phyloP scores from a whole-genome alignment of 108 stramenopile genomes.

The Pelagomonas calceolata region DNA sequence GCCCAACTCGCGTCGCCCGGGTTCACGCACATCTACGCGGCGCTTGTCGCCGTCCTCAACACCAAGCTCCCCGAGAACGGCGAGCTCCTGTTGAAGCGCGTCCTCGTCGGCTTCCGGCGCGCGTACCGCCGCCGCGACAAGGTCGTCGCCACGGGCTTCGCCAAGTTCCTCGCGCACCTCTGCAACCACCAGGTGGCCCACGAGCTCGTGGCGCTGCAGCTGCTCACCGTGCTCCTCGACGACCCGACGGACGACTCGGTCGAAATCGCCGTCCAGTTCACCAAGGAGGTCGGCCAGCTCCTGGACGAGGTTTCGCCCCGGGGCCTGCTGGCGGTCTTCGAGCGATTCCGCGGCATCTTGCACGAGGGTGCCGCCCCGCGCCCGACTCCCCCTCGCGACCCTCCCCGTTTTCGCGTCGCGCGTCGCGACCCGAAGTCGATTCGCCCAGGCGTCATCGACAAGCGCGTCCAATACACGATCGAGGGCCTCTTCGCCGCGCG shows the following conservation, averaged over 20 bases:
- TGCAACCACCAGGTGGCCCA: conserved; percentile 93
- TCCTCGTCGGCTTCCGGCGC: conserved; percentile 73
- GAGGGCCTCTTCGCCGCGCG: conserved; percentile 73
- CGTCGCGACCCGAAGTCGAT: background rate
- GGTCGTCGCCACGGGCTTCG: conserved; percentile 62
- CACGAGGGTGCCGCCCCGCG: conserved; percentile 78
- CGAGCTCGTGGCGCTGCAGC: conserved; percentile 86
- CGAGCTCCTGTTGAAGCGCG: conserved; percentile 70
- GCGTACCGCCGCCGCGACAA: conserved; percentile 79
- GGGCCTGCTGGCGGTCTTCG: conserved; percentile 88
- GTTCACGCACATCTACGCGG: conserved; percentile 67
- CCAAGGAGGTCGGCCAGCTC: conserved; percentile 69
- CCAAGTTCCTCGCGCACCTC: conserved; percentile 83
- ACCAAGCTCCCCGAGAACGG: conserved; percentile 93
- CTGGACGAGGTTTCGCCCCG: conserved; percentile 71
- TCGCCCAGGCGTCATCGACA: too few species aligned
- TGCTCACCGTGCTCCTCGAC: conserved; percentile 82
- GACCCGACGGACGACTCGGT: conserved; percentile 91
- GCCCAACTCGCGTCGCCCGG: conserved; percentile 77
- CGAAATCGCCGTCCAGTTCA: conserved; percentile 84
- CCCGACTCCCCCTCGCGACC: background rate
- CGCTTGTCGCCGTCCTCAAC: conserved; percentile 84
- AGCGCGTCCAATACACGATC: conserved; percentile 84
- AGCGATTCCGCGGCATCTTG: conserved; percentile 81
- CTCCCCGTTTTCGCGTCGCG: background rate